Base-by-base conservation (phyloP, 164 flowering plant species). In the Piper betle region DNA sequence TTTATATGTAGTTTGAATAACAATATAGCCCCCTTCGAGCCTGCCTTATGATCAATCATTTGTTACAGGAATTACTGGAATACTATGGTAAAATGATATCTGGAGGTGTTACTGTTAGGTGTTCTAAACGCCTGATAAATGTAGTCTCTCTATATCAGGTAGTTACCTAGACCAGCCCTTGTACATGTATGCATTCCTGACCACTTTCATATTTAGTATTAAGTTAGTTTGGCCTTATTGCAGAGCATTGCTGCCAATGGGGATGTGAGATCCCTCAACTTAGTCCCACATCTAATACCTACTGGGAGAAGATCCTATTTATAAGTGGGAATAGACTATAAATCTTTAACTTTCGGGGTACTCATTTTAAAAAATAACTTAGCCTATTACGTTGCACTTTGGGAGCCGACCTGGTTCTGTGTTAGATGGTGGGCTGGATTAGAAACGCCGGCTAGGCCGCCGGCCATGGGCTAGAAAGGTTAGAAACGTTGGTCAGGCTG, bases 71-170 rank as follows among this genome's bases (percentile, higher is more conserved):
- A 73, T 55, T 80, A 58, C 6, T 78, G 38, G 0, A 25, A 16
- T 70, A 70, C 37, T 70, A 57, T 53, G 6, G 56, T 59, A 70
- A 72, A 54, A 75, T 78, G 73, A 56, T 10, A 2, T 52, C 63
- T 50, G 67, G 68, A 15, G 62, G 41, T 59, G 63, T 67, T 10
- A 69, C 42, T 33, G 60, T 62, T 16, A 72, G 83, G 69, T 65
- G 74, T 39, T 57, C 68, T 43, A 78, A 64, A 63, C 73, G 83
- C 15, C 64, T 75, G 4, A 67, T 68, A 15, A 80, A 78, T 76
- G 83, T 78, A 41, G 73, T 80, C 66, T 78, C 78, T 38, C 79
- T 80, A 39, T 69, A 68, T 53, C 83, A 80, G 81, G 83, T 75
- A 57, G 6, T 38, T 37, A 0, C 4, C 6, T 3, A 64, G 55